Conservation (phyloP, 306 rosid genomes). For the Vigna nakashimae region DNA sequence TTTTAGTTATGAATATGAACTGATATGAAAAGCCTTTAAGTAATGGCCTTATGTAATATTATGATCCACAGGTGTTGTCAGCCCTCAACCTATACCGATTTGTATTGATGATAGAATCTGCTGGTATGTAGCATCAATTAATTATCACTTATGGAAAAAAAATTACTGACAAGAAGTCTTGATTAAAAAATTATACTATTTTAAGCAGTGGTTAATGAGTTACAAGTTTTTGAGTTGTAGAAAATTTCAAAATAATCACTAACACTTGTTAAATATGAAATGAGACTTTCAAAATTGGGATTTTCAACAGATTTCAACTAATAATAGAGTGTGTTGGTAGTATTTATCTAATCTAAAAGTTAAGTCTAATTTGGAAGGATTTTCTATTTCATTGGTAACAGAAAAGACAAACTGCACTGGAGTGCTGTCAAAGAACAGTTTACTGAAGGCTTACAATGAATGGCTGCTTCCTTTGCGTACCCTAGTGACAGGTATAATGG, state of each 20-base stretch:
- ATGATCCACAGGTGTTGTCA: conserved; percentile 66
- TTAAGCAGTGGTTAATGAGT: background rate
- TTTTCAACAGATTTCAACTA: too few species aligned
- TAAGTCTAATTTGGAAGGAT: conserved; percentile 15
- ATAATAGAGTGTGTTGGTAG: background rate
- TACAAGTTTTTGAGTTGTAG: background rate
- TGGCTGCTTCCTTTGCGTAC: conserved; percentile 60
- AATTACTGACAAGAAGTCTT: background rate
- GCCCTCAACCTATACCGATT: conserved; percentile 92
- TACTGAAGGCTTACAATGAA: conserved; percentile 53
- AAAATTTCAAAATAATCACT: too few species aligned
- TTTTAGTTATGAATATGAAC: conserved; percentile 27
- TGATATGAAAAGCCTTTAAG: conserved; percentile 8
- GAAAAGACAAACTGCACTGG: conserved; percentile 75
- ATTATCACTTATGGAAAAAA: background rate
- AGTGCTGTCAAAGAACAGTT: conserved; percentile 49
- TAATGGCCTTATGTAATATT: conserved; percentile 2
- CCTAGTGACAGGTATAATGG: conserved; percentile 50
- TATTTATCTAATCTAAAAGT: background rate
- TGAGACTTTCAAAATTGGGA: background rate
- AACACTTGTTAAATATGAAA: too few species aligned
- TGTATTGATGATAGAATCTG: conserved; percentile 74
- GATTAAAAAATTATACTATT: background rate
- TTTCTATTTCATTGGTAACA: conserved; percentile 46
- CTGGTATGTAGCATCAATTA: conserved; percentile 59